A percentile compares a stretch with the other conserved stretches of the same genome.
phyloP scores from a whole-genome alignment of 2,329 filamentous ascomycete species.

The Coniella vitis region DNA sequence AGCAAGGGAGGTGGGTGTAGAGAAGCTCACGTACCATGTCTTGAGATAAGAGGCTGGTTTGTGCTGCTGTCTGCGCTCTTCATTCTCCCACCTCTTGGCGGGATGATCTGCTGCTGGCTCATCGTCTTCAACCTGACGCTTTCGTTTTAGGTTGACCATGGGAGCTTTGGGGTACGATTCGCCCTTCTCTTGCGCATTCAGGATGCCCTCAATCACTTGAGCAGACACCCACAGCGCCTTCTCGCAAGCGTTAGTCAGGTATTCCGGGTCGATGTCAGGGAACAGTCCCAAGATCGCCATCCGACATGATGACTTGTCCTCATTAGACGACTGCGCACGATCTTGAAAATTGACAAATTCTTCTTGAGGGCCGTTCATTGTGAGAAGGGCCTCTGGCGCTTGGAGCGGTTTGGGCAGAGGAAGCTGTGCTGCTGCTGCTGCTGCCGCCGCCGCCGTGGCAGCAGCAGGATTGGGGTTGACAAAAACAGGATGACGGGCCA shows the following conservation, averaged over 20 bases:
- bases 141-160: slow-evolving; percentile 32
- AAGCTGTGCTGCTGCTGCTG: too few species aligned
- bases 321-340: background rate
- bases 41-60: slow-evolving; percentile 17
- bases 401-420: too few species aligned
- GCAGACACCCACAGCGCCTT: slow-evolving; percentile 25
- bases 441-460: too few species aligned
- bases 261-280: slow-evolving; percentile 37
- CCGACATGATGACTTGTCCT: slow-evolving; percentile 21
- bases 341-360: too few species aligned
- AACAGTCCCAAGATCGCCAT: slow-evolving; percentile 30
- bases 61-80: slow-evolving; percentile 15
- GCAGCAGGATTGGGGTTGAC: too few species aligned
- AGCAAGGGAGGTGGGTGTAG: too few species aligned
- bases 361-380: background rate
- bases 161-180: slow-evolving; percentile 29
- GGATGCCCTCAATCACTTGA: slow-evolving; percentile 29
- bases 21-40: slow-evolving; percentile 13
- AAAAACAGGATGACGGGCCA: too few species aligned
- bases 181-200: slow-evolving; percentile 34
- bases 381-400: too few species aligned
- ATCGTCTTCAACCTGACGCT: slow-evolving; percentile 24
- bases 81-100: slow-evolving; percentile 18
- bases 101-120: slow-evolving; percentile 17
- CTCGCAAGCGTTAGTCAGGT: slow-evolving; percentile 25